These are phyloP conservation scores for Quercus mongolica DNA, from an alignment of 306 rosid genomes.

Conservation along the genomic window DNA sequence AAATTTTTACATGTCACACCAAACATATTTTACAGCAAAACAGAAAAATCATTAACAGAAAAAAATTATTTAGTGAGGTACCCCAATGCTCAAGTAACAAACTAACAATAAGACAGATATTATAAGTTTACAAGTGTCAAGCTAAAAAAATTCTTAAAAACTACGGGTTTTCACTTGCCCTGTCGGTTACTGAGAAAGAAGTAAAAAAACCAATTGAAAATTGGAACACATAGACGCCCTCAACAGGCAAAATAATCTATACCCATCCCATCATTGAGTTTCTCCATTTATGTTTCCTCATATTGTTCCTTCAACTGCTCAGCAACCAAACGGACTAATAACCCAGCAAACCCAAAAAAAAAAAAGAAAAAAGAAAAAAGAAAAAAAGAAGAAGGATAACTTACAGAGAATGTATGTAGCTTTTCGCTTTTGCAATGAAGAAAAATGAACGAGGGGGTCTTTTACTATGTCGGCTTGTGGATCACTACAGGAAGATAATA, in stretches of 20 bases:
- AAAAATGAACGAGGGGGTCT: not conserved
- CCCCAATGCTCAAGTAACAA: too few species aligned
- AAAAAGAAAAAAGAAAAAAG: too few species aligned
- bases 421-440: not conserved
- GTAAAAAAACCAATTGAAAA: not conserved
- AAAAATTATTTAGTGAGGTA: too few species aligned
- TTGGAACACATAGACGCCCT: not conserved
- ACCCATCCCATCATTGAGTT: not conserved
- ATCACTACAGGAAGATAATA: not conserved
- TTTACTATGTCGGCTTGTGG: not conserved
- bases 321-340: not conserved
- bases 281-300: not conserved
- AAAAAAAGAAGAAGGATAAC: not conserved
- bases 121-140: too few species aligned
- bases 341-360: not conserved
- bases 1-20: too few species aligned
- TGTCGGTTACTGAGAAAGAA: not conserved
- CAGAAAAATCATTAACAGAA: too few species aligned
- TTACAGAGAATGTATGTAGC: slow-evolving; percentile 2
- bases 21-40: too few species aligned
- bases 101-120: too few species aligned
- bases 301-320: not conserved
- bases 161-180: not conserved
- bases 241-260: not conserved
- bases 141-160: not conserved